Base-by-base conservation (phyloP, 768 basidiomycete genomes). In the Russula vinacea region DNA sequence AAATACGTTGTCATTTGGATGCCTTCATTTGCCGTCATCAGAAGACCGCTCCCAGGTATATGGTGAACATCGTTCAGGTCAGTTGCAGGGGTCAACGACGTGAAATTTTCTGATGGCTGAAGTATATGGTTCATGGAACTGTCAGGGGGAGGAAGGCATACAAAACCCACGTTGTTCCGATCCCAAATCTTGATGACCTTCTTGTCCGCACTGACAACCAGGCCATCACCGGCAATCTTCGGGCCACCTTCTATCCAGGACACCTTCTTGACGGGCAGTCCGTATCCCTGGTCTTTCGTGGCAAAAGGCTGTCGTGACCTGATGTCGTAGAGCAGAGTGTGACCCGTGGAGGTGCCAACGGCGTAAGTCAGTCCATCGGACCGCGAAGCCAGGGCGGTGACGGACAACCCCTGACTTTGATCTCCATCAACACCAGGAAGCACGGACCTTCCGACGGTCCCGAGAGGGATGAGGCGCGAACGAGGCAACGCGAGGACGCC, bases 141-240 rank as follows among this genome's bases (percentile, higher is more conserved):
- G 62, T 14, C 39, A 51, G 29, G 44, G 37, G 56, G 44, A 19
- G 24, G 60, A 76, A 86, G 52, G 76, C 35, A 89, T 87, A 37
- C 51, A 44, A 26, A 22, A 58, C 90, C 59, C 77, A 92, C 92
- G 45, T 81, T 82, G 74, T 90, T 84, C 59, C 88, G 84, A 72
- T 94, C 90, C 97, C 97, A 99, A 33, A 98, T 88, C 76, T 99
- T 99, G 71, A 98, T 83, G 32, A 99, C 96, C 74, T 98, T 98
- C 75, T 87, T 91, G 76, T 99, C 97, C 0, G 94, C 92, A 74
- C 90, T 95, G 59, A 95, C 78, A 19, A 99, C 83, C 79, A 94
- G 84, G 0, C 92, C 90, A 52, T 91, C 89, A 55, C 92, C 92
- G 2, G 89, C 90, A 86, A 90, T 92, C 69, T 81, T 80, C 58